Conservation (phyloP, 208 protist species). For the Trypanosoma conorhini region DNA sequence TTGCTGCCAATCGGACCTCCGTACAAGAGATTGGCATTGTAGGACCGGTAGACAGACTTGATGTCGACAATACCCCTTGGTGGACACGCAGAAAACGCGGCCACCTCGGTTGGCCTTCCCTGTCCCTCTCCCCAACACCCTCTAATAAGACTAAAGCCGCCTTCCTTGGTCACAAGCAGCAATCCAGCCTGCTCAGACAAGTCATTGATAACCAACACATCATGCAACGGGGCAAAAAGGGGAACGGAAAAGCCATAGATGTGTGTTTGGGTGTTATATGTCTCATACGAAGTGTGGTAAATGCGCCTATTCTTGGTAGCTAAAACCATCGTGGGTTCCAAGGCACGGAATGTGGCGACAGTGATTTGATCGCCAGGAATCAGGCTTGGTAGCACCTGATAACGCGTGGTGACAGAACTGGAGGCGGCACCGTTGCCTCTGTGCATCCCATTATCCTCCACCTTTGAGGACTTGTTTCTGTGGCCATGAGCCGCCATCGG, state of each 20-base stretch:
- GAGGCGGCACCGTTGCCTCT: neutral
- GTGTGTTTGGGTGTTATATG: constrained; percentile 58
- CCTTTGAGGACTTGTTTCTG: constrained; percentile 8
- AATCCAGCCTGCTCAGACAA: constrained; percentile 82
- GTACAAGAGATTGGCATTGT: constrained; percentile 78
- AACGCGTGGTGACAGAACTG: constrained; percentile 17
- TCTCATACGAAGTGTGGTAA: constrained; percentile 78
- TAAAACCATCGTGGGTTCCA: constrained; percentile 79
- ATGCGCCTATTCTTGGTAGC: constrained; percentile 70
- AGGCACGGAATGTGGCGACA: constrained; percentile 57
- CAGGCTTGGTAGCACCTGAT: constrained; percentile 61
- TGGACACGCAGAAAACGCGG: constrained; percentile 77
- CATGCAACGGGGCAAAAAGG: constrained; percentile 61
- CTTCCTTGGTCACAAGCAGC: constrained; percentile 73
- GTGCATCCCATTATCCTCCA: neutral
- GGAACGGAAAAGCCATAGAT: constrained; percentile 64
- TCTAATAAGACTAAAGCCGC: constrained; percentile 77
- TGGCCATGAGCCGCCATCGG: constrained; percentile 23
- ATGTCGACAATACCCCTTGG: constrained; percentile 61
- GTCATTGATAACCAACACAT: constrained; percentile 83
- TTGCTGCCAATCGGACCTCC: constrained; percentile 72
- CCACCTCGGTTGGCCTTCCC: constrained; percentile 57
- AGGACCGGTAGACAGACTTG: constrained; percentile 70
- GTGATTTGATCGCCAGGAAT: constrained; percentile 66
- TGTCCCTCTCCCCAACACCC: constrained; percentile 52